Evolutionary conservation across 2,329 filamentous ascomycete species (phyloP).

Genomic region (Parafenestella ontariensis): DNA sequence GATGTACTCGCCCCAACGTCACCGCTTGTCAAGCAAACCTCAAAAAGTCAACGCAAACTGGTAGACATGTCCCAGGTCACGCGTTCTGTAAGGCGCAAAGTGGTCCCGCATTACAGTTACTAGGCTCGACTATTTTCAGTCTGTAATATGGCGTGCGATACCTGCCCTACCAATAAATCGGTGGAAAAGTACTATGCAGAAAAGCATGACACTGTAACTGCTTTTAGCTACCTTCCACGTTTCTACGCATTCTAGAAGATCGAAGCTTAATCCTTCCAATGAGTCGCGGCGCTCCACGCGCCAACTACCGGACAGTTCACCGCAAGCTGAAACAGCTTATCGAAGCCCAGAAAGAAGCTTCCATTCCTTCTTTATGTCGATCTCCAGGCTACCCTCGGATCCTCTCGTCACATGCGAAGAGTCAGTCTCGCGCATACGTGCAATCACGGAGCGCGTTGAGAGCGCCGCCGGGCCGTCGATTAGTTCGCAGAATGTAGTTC

Average conservation of each 20-base stretch:
- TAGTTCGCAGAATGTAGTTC: slow-evolving; percentile 19
- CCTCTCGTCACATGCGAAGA: slow-evolving; percentile 15
- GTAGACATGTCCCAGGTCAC: not conserved
- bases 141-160: slow-evolving; percentile 9
- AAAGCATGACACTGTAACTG: not conserved
- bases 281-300: slow-evolving; percentile 7
- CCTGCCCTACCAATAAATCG: not conserved
- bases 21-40: slow-evolving; percentile 7
- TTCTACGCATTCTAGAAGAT: slow-evolving; percentile 3
- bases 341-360: slow-evolving; percentile 14
- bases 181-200: not conserved
- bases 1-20: slow-evolving; percentile 20
- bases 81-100: slow-evolving; percentile 2
- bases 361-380: slow-evolving; percentile 16
- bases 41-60: not conserved
- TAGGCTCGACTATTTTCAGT: not conserved
- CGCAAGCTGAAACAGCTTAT: slow-evolving; percentile 16
- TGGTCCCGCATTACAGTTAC: slow-evolving; percentile 3
- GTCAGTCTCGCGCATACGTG: slow-evolving; percentile 1
- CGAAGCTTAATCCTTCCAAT: slow-evolving; percentile 1
- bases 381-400: slow-evolving; percentile 16
- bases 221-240: not conserved
- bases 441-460: slow-evolving; percentile 2
- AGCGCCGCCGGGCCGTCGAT: slow-evolving; percentile 31
- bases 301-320: slow-evolving; percentile 6